phyloP scores from a whole-genome alignment of 2,329 filamentous ascomycete species.

The Bisporella sp. region DNA sequence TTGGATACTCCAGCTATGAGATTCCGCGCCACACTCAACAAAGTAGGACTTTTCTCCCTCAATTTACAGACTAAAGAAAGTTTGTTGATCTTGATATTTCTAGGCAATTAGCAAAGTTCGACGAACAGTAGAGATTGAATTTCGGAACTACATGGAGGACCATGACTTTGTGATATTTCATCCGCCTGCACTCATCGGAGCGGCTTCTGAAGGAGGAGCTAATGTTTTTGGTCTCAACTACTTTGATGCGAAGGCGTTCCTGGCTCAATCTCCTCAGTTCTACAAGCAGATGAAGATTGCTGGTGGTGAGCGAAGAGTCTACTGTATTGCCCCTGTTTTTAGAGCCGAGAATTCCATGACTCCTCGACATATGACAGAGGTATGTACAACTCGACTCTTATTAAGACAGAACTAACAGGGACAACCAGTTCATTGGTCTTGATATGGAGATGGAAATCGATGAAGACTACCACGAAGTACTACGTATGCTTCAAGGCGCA shows the following conservation, averaged over 20 bases:
- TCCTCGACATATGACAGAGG: constrained; percentile 75
- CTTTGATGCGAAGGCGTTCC: constrained; percentile 75
- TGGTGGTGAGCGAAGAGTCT: constrained; percentile 69
- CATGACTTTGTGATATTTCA: constrained; percentile 78
- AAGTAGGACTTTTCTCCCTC: too few relatives aligned
- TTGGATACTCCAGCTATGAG: constrained; percentile 92
- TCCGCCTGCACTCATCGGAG: constrained; percentile 81
- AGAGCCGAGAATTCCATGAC: constrained; percentile 83
- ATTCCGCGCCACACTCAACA: constrained; percentile 69
- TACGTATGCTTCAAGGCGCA: constrained; percentile 64
- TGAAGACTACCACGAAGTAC: constrained; percentile 69
- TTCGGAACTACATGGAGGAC: constrained; percentile 70
- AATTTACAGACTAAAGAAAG: too few relatives aligned
- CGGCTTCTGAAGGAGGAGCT: constrained; percentile 85
- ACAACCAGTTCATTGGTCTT: constrained; percentile 65
- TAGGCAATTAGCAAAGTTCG: constrained; percentile 64
- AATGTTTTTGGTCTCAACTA: constrained; percentile 90
- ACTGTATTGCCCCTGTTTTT: constrained; percentile 75
- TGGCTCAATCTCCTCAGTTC: constrained; percentile 77
- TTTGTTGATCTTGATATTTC: constrained; percentile 37
- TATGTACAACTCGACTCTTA: constrained; percentile 21
- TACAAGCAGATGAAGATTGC: constrained; percentile 87
- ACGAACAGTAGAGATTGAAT: constrained; percentile 45
- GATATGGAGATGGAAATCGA: constrained; percentile 89
- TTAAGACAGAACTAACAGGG: constrained; percentile 4